Conservation (phyloP, 495 filamentous ascomycete genomes). For the Aspergillus haitiensis region DNA sequence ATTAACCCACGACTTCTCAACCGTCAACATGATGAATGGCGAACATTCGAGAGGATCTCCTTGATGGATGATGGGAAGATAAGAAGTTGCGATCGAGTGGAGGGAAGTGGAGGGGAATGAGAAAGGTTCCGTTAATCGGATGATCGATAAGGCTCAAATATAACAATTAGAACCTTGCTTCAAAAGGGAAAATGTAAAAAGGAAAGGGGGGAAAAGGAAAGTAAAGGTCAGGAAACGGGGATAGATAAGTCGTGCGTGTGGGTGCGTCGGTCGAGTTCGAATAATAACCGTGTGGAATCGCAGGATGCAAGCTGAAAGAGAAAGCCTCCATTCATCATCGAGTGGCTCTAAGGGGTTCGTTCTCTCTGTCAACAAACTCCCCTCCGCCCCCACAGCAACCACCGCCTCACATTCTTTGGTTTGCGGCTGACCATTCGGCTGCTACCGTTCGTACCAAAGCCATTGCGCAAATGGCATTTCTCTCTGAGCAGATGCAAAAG, state of each 20-base stretch:
- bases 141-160: conserved; percentile 13
- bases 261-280: too few relatives aligned
- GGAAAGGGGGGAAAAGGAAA: conserved; percentile 3
- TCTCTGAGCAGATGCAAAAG: too few relatives aligned
- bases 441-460: conserved; percentile 16
- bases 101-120: conserved; percentile 5
- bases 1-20: conserved; percentile 89
- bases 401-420: conserved; percentile 17
- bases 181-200: neutral
- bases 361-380: conserved; percentile 22
- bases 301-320: conserved; percentile 11
- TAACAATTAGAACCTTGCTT: conserved; percentile 22
- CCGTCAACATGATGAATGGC: conserved; percentile 55
- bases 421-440: conserved; percentile 9
- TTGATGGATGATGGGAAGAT: conserved; percentile 4
- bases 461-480: neutral
- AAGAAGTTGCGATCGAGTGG: neutral
- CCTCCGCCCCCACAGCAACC: conserved; percentile 29
- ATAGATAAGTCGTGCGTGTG: too few relatives aligned
- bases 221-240: too few relatives aligned
- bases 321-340: conserved; percentile 10
- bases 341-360: conserved; percentile 15
- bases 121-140: neutral
- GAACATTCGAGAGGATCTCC: conserved; percentile 33
- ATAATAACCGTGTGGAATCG: neutral